These are phyloP conservation scores for Poa pratensis DNA, from an alignment of 176 grass and related monocot species.

Conservation along the genomic window DNA sequence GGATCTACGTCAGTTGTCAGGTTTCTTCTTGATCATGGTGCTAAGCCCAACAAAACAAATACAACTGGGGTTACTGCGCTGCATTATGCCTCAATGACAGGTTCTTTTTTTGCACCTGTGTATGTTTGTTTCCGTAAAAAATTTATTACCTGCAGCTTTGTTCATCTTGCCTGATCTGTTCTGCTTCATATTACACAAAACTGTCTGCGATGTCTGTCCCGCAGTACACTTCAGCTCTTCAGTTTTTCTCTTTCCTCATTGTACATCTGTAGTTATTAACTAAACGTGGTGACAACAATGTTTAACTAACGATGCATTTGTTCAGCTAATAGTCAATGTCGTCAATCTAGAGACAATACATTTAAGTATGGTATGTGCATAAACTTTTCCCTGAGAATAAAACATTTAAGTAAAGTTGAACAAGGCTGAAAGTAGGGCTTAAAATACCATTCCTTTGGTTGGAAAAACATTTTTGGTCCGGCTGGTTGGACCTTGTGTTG, in stretches of 20 bases:
- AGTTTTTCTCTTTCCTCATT: neutral
- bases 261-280: neutral
- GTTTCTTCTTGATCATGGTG: conserved; percentile 18
- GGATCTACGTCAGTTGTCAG: neutral
- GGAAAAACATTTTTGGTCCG: neutral
- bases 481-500: neutral
- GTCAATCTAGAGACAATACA: neutral
- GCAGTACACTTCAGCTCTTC: neutral
- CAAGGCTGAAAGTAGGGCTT: neutral
- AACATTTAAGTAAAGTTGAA: neutral
- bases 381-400: neutral
- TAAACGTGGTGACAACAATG: neutral
- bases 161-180: neutral
- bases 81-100: neutral
- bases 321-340: neutral
- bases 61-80: neutral
- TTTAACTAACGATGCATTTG: neutral
- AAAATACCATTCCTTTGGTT: neutral
- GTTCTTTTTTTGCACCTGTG: conserved; percentile 4
- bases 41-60: conserved; percentile 22
- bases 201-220: neutral
- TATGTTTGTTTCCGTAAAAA: neutral
- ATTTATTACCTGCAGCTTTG: neutral
- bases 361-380: neutral
- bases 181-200: neutral